Evolutionary conservation across 1,284 basidiomycete genomes (phyloP).

Genomic region (Tetrapyrgos nigripes): DNA sequence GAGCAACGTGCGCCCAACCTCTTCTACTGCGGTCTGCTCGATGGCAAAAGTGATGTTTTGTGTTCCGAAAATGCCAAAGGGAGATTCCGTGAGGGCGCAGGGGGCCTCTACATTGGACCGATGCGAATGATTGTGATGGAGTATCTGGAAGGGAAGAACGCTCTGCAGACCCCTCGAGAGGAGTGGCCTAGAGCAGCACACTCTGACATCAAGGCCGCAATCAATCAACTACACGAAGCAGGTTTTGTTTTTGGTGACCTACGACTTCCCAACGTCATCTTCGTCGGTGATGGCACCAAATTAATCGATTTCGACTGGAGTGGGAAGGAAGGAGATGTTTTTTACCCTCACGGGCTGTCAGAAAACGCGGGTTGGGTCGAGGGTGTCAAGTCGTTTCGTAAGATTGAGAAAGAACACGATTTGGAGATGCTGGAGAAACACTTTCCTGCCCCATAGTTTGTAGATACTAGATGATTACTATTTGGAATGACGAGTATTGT

Average conservation of each 20-base stretch:
- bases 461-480: too few species aligned
- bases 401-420: too few species aligned
- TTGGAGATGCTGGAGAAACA: neutral
- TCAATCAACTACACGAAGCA: too few species aligned
- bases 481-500: too few species aligned
- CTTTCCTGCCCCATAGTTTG: too few species aligned
- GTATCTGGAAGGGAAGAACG: neutral
- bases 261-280: constrained; percentile 12
- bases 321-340: neutral
- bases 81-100: too few species aligned
- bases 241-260: constrained; percentile 16
- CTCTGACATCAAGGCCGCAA: neutral
- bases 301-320: too few species aligned
- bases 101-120: too few species aligned
- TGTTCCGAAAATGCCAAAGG: constrained; percentile 3
- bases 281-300: constrained; percentile 2
- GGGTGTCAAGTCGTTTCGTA: too few species aligned
- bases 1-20: constrained; percentile 7
- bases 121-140: too few species aligned
- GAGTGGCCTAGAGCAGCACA: neutral
- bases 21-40: neutral
- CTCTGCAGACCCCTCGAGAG: neutral
- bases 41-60: neutral
- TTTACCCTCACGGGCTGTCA: neutral
- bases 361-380: too few species aligned